These are phyloP conservation scores for Oryza punctata DNA, from an alignment of 176 grass and related monocot genomes.

Conservation along the genomic window DNA sequence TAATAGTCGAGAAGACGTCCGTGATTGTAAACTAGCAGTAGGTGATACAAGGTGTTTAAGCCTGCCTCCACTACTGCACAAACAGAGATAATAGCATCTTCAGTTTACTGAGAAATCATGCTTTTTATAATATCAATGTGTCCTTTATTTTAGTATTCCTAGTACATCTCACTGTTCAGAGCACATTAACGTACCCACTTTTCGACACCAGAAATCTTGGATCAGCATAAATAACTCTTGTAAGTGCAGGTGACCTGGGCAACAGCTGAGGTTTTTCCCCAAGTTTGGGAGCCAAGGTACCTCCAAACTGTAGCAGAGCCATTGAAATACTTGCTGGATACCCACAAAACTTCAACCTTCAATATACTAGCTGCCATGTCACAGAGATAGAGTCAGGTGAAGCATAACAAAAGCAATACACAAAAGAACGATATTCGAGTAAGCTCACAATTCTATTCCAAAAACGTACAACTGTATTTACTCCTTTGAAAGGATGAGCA, in stretches of 20 bases:
- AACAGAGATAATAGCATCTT: slow-evolving; percentile 20
- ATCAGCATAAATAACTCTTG: slow-evolving; percentile 33
- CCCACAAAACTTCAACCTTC: not conserved
- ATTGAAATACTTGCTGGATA: slow-evolving; percentile 27
- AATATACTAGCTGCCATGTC: slow-evolving; percentile 10
- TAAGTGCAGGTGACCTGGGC: slow-evolving; percentile 23
- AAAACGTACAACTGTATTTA: not conserved
- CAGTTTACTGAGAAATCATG: not conserved
- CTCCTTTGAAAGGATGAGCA: not conserved
- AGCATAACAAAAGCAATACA: not conserved
- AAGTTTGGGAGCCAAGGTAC: slow-evolving; percentile 61
- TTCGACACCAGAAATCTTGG: slow-evolving; percentile 38
- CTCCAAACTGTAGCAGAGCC: slow-evolving; percentile 55
- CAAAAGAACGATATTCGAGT: not conserved
- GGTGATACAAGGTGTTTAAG: slow-evolving; percentile 50
- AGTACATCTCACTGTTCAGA: slow-evolving; percentile 4
- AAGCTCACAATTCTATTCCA: not conserved
- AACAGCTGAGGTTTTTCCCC: slow-evolving; percentile 53
- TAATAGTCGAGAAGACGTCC: slow-evolving; percentile 39
- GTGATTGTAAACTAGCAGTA: slow-evolving; percentile 49
- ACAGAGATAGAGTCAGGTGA: not conserved
- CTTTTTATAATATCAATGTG: not conserved
- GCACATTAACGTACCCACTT: slow-evolving; percentile 45
- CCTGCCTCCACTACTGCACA: slow-evolving; percentile 58
- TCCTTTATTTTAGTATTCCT: not conserved